Conservation (phyloP, 2,329 filamentous ascomycete genomes). For the Neobulgaria alba region DNA sequence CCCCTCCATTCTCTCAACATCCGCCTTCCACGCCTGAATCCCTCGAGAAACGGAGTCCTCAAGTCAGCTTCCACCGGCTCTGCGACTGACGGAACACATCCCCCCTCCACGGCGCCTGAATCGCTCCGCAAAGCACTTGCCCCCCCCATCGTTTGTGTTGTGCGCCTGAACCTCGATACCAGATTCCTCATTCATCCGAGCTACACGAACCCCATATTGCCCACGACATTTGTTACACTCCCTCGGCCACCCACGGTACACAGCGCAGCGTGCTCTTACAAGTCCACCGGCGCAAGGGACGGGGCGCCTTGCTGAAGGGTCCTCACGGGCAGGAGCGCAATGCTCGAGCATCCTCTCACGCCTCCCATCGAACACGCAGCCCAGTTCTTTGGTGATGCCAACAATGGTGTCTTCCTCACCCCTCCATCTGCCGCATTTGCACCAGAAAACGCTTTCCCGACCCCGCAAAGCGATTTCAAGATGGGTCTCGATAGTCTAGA, state of each 20-base stretch:
- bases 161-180: slow-evolving; percentile 12
- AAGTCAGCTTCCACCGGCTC: slow-evolving; percentile 1
- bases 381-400: slow-evolving; percentile 2
- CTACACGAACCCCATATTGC: slow-evolving; percentile 10
- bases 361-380: slow-evolving; percentile 13
- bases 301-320: slow-evolving; percentile 8
- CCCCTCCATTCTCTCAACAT: slow-evolving; percentile 1
- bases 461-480: slow-evolving; percentile 12
- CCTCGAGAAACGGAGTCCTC: background rate
- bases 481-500: slow-evolving; percentile 10
- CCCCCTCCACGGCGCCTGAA: background rate
- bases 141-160: slow-evolving; percentile 5
- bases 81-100: slow-evolving; percentile 4
- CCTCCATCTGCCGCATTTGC: slow-evolving; percentile 1
- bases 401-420: slow-evolving; percentile 8
- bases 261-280: slow-evolving; percentile 10
- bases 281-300: slow-evolving; percentile 16
- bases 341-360: slow-evolving; percentile 21
- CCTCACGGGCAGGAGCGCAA: slow-evolving; percentile 16
- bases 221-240: slow-evolving; percentile 7
- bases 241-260: slow-evolving; percentile 10
- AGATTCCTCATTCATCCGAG: slow-evolving; percentile 15
- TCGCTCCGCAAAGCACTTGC: background rate
- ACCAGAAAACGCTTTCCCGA: slow-evolving; percentile 4
- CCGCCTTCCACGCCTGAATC: slow-evolving; percentile 1